Evolutionary conservation across 805 yeast species (phyloP).

Genomic region (Myxozyma melibiosi): DNA sequence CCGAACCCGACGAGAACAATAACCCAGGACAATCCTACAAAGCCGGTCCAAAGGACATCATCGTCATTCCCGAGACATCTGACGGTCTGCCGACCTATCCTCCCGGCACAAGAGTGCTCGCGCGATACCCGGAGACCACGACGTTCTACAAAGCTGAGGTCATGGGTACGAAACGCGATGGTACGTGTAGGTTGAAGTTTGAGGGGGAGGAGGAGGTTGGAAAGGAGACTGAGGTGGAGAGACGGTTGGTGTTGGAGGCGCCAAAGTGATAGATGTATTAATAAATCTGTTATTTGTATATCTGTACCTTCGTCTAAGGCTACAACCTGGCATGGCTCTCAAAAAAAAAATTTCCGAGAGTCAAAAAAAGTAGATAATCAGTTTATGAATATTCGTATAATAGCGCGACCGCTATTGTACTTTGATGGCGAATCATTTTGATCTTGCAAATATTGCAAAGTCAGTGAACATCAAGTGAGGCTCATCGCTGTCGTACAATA

Average conservation of each 20-base stretch:
- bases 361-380: too few species aligned
- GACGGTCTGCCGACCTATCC: slow-evolving; percentile 59
- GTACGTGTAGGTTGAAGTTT: slow-evolving; percentile 75
- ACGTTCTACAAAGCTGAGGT: slow-evolving; percentile 96
- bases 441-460: too few species aligned
- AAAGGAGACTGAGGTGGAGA: slow-evolving; percentile 89
- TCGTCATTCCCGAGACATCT: slow-evolving; percentile 63
- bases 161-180: slow-evolving; percentile 71
- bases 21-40: slow-evolving; percentile 85
- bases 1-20: slow-evolving; percentile 93
- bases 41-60: slow-evolving; percentile 77
- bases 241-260: slow-evolving; percentile 78
- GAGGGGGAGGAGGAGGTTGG: slow-evolving; percentile 98
- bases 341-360: too few species aligned
- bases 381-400: too few species aligned
- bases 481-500: too few species aligned
- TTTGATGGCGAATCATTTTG: too few species aligned
- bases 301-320: too few species aligned
- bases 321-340: too few species aligned
- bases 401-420: too few species aligned
- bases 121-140: slow-evolving; percentile 95
- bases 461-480: too few species aligned
- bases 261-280: slow-evolving; percentile 22
- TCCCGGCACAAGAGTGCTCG: slow-evolving; percentile 78
- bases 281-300: too few species aligned